Conservation (phyloP, 1,139 yeast species). For the Diutina mesorugosa region DNA sequence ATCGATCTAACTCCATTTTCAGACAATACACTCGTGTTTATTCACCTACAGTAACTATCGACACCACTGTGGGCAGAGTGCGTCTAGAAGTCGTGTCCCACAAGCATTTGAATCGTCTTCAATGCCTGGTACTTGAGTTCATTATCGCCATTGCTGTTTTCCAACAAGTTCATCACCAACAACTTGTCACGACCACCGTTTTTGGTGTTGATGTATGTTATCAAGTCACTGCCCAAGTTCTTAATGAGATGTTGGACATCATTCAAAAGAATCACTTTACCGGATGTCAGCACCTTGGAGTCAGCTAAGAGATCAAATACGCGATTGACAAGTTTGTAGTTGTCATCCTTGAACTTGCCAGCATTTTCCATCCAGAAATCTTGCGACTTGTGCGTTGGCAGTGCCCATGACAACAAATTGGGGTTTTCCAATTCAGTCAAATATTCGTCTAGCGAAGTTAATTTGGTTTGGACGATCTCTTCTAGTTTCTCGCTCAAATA, state of each 20-base stretch:
- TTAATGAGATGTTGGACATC: conserved; percentile 31
- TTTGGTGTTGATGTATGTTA: conserved; percentile 62
- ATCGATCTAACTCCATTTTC: background rate
- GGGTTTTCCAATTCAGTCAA: conserved; percentile 69
- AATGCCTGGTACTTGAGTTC: conserved; percentile 92
- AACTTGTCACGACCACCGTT: conserved; percentile 40
- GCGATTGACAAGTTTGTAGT: conserved; percentile 59
- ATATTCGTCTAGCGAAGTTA: conserved; percentile 91
- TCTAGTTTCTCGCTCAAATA: conserved; percentile 45
- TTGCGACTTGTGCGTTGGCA: conserved; percentile 78
- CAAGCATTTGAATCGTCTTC: conserved; percentile 84
- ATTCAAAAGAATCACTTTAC: conserved; percentile 37
- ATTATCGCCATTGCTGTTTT: conserved; percentile 51
- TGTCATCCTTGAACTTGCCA: conserved; percentile 59
- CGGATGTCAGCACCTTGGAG: conserved; percentile 12
- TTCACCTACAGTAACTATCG: no score
- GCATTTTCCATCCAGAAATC: conserved; percentile 87
- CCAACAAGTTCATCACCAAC: conserved; percentile 76
- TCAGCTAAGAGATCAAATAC: conserved; percentile 23
- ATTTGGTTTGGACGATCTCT: conserved; percentile 53
- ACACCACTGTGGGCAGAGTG: background rate
- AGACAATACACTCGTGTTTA: background rate
- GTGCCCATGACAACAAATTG: conserved; percentile 71
- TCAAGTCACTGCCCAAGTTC: conserved; percentile 46
- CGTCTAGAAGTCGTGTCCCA: conserved; percentile 41